These are phyloP conservation scores for Chloranthus sessilifolius DNA, from an alignment of 164 flowering plant species.

Conservation along the genomic window DNA sequence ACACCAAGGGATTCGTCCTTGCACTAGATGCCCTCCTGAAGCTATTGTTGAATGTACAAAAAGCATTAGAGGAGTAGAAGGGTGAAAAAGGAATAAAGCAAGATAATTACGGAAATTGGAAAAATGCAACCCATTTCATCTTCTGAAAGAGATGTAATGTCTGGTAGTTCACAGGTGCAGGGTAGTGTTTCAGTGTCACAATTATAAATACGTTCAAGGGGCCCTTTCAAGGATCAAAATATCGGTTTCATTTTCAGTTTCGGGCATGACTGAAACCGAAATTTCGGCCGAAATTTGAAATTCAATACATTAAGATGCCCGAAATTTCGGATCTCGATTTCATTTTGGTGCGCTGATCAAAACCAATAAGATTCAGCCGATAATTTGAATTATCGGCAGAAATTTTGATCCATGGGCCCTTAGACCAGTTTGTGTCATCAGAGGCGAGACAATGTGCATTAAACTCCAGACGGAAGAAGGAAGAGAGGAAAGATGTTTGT, in stretches of 20 bases:
- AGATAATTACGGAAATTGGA: neutral
- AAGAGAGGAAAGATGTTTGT: neutral
- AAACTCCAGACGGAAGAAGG: neutral
- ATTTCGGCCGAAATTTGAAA: too few species aligned
- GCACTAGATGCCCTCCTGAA: neutral
- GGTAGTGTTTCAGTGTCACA: too few species aligned
- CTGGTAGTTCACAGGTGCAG: neutral
- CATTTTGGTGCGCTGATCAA: too few species aligned
- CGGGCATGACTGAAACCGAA: too few species aligned
- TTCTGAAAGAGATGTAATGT: neutral
- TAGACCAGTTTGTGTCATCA: neutral
- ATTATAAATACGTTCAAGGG: too few species aligned
- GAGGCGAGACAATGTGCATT: neutral
- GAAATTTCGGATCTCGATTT: too few species aligned
- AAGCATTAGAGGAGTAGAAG: neutral
- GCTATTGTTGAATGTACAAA: neutral
- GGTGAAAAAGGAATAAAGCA: neutral
- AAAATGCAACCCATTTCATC: neutral
- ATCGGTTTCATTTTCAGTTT: too few species aligned
- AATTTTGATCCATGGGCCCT: too few species aligned
- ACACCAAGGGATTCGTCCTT: neutral
- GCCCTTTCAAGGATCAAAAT: too few species aligned
- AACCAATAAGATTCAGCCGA: too few species aligned
- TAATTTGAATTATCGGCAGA: too few species aligned
- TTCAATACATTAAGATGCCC: too few species aligned